Evolutionary conservation across 2,329 filamentous ascomycete species (phyloP), one percentile per base, ranked within the genome.

Genomic region (Metarhizium album): DNA sequence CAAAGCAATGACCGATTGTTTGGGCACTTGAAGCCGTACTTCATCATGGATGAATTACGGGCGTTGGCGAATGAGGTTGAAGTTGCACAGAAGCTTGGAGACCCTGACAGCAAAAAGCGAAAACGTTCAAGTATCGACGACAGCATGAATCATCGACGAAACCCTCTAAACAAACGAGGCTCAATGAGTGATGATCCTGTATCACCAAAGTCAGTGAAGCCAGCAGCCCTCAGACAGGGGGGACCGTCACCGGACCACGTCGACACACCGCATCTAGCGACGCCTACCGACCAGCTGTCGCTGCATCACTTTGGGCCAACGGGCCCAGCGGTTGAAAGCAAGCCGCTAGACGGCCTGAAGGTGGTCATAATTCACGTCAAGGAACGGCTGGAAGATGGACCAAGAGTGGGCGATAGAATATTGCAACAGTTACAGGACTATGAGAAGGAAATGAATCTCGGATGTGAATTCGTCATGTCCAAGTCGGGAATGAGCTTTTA

Each of bases 311-410:
- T 62, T 3, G 70, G 70, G 35, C 55, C 57, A 5, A 51, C 59
- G n/a, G 57, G 49, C 13, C 52, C 55, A 4, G 57, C 50, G 31
- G 56, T 52, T 18, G 54, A 61, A 2, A 58, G 54, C 5, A 52
- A 62, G 61, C 82, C 83, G 6, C 73, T 98, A 4, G 72, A 75
- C 48, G 90, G 89, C 0, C 64, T 97, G 27, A 86, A 82, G 55
- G 74, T 98, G 1, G 83, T 96, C 47, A 81, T 97, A 50, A 97
- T 97, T 37, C 93, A 98, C 63, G 80, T 97, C 61, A 98, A 98
- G 65, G 91, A 97, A 57, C 84, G 79, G 22, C 70, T 96, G 50
- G 73, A 75, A 8, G 90, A 95, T 62, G 87, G 82, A 0, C 79
- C 80, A 70, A 46, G 80, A 77, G 2, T 78, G 73, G 35, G 69